Evolutionary conservation across 345 rosid species (phyloP), one percentile per base, ranked within the genome.

Genomic region (Corymbia maculata): DNA sequence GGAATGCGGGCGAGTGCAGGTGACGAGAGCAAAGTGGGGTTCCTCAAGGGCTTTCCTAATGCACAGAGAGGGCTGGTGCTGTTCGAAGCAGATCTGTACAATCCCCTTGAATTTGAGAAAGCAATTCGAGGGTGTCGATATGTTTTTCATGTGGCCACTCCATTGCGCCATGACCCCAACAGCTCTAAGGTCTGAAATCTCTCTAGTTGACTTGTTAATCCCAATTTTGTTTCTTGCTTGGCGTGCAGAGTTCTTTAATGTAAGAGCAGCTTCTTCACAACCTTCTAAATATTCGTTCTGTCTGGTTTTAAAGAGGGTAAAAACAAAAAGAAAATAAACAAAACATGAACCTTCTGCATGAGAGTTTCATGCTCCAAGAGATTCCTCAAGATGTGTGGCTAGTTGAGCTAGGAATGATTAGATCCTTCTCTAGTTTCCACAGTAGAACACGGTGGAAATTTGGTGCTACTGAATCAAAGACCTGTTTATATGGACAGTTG

Each of bases 61-160:
- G 91, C 91, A 3, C 88, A 92, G 47, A 82, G 89, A 36, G 85
- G 87, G 9, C 57, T 91, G 52, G 85, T 90, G 21, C 79, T 90
- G 55, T 90, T 92, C 57, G 86, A 91, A 87, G 94, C 93, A 4
- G 91, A 90, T 68, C 26, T 92, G 7, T 47, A 86, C 53, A 79
- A 88, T 49, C 90, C 91, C 13, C 16, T 13, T 47, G 91, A 86
- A 61, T 88, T 90, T 24, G 88, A 88, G 44, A 86, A 9, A n/a
- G 90, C 93, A 10, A 91, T 92, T 45, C 55, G 85, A 85, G 89
- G 91, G 36, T 91, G 93, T 52, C 59, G 88, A 8, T 88, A 45
- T 59, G 93, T 91, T 44, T 90, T 92, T 88, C 92, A 92, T 87
- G 87, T 88, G 36, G 92, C 94, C 57, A 88, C 89, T 64, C 90